phyloP scores from a whole-genome alignment of 2,329 filamentous ascomycete species.

The Didymella glomerata region DNA sequence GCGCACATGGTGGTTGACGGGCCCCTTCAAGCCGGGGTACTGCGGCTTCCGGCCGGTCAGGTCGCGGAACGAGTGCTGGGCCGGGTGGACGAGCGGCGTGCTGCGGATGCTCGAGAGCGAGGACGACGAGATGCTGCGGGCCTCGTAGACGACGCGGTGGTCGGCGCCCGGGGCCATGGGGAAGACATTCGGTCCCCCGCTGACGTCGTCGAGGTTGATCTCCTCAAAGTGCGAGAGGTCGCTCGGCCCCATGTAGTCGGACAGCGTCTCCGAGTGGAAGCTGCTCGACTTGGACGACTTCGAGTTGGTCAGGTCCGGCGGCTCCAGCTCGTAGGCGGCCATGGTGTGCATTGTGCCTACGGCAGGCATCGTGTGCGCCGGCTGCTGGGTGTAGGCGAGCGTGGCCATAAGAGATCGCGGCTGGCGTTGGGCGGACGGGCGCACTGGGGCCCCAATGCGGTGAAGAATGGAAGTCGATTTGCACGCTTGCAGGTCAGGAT shows the following conservation, averaged over 20 bases:
- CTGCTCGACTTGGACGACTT: conserved; percentile 93
- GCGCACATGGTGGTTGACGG: conserved; percentile 47
- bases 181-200: conserved; percentile 51
- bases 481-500: conserved; percentile 25
- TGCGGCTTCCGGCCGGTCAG: conserved; percentile 50
- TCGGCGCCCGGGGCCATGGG: conserved; percentile 50
- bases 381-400: conserved; percentile 40
- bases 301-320: conserved; percentile 80
- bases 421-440: conserved; percentile 26
- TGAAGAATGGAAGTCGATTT: conserved; percentile 22
- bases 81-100: conserved; percentile 9
- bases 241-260: conserved; percentile 66
- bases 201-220: conserved; percentile 79
- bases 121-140: conserved; percentile 29
- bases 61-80: conserved; percentile 38
- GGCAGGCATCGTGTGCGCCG: conserved; percentile 15
- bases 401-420: conserved; percentile 51
- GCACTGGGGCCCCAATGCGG: conserved; percentile 36
- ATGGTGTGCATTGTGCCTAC: conserved; percentile 6
- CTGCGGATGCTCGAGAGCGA: conserved; percentile 28
- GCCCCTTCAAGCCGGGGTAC: conserved; percentile 54
- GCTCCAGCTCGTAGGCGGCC: conserved; percentile 45
- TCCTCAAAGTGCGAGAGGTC: conserved; percentile 91
- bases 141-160: conserved; percentile 46
- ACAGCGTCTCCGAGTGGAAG: conserved; percentile 79